phyloP scores from a whole-genome alignment of 768 basidiomycete genomes.

The Pleurotus salmoneostramineus region DNA sequence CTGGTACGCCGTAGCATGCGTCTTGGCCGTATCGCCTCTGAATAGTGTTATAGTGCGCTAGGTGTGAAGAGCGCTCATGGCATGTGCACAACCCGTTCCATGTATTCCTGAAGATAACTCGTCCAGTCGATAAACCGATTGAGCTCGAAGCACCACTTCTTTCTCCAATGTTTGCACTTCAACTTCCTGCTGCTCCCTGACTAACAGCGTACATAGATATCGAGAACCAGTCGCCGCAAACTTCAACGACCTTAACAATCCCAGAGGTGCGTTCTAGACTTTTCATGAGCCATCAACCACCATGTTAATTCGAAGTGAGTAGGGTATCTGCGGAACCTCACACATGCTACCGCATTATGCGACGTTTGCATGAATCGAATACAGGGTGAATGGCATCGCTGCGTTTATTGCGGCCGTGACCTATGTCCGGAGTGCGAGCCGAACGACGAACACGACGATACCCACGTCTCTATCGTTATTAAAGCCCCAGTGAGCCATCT shows the following conservation, averaged over 20 bases:
- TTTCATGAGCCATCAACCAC: not conserved
- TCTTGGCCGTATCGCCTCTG: not conserved
- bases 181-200: not conserved
- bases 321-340: conserved; percentile 63
- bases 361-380: conserved; percentile 85
- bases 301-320: conserved; percentile 1
- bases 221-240: conserved; percentile 50
- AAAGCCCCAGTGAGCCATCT: conserved; percentile 62
- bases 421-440: conserved; percentile 83
- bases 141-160: conserved; percentile 53
- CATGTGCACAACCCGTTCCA: conserved; percentile 80
- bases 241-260: conserved; percentile 35
- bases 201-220: conserved; percentile 45
- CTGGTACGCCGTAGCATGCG: conserved; percentile 46
- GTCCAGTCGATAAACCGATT: conserved; percentile 61
- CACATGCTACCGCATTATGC: conserved; percentile 71
- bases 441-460: conserved; percentile 76
- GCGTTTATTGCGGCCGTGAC: conserved; percentile 84
- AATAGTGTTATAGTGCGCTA: conserved; percentile 52
- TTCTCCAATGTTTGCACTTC: conserved; percentile 54
- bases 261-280: conserved; percentile 44
- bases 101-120: conserved; percentile 82
- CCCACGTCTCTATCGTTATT: conserved; percentile 84
- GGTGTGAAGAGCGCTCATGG: conserved; percentile 78
- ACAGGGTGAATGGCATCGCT: conserved; percentile 87